Base-by-base conservation (phyloP, 306 rosid genomes). In the Echinosophora koreensis region DNA sequence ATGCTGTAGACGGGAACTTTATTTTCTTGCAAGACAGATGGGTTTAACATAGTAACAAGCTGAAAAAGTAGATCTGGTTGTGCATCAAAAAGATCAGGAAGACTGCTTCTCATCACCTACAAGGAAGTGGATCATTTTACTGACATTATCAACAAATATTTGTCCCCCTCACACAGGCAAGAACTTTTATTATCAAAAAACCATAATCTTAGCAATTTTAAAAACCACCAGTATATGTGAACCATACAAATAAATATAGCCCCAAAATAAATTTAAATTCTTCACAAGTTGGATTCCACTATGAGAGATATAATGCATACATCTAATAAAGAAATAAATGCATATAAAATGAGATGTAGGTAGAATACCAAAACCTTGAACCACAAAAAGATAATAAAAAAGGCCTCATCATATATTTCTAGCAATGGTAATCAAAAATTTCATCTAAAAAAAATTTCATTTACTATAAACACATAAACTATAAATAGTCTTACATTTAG, bases 21-120 rank as follows among this genome's bases (percentile, higher is more conserved):
- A 83, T 90, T 89, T 75, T 88, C 91, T 89, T 87, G 97, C 88
- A 94, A 87, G 83, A 94, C 98, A 30, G 98, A 90, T 15, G 98
- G 98, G 82, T 92, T 94, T 81, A 94, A 87, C 98, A 94, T 94
- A 58, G 98, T 94, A 79, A 94, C 97, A 77, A 94, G 98, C 88
- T 94, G 98, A 80, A 94, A 94, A 69, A 94, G 98, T 60, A 94
- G 87, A 89, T 94, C 98, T 44, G 98, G 98, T 64, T 94, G 97
- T 10, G 95, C 95, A 60, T 94, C 98, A 58, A 94, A 94, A 81
- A 94, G 98, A 90, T 94, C 98, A 64, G 98, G 98, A 87, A 94
- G 98, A 82, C 93, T 82, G 82, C 86, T 83, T 73, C 88, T 92
- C 98, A 94, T 94, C 83, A 94, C 98, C 98, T 94, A 81, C 82